phyloP scores from a whole-genome alignment of 306 rosid species.

The Quercus robur region DNA sequence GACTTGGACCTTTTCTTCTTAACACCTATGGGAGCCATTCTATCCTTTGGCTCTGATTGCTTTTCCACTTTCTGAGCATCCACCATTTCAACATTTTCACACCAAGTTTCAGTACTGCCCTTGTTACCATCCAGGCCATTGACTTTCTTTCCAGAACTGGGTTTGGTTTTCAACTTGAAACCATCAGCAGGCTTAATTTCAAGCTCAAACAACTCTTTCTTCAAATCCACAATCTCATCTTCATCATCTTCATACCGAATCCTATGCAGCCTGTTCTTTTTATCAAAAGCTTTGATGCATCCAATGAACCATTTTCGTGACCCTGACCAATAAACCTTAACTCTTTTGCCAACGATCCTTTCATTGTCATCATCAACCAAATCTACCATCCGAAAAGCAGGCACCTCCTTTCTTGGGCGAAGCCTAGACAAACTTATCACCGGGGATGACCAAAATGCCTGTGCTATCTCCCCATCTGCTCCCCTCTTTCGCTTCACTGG shows the following conservation, averaged over 20 bases:
- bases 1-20: background rate
- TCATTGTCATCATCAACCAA: background rate
- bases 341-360: slow-evolving; percentile 1
- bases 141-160: background rate
- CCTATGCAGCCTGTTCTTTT: background rate
- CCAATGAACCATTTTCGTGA: slow-evolving; percentile 5
- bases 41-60: background rate
- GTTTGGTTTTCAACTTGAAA: slow-evolving; percentile 1
- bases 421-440: background rate
- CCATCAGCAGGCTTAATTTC: background rate
- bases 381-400: slow-evolving; percentile 2
- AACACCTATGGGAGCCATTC: background rate
- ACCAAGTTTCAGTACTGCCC: background rate
- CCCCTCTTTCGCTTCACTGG: background rate
- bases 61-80: background rate
- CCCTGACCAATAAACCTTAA: slow-evolving; percentile 8
- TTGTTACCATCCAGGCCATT: background rate
- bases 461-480: background rate
- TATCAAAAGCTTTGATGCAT: slow-evolving; percentile 1
- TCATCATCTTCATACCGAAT: background rate
- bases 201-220: slow-evolving; percentile 1
- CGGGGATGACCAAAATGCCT: background rate
- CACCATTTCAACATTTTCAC: background rate
- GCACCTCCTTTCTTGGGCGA: slow-evolving; percentile 1
- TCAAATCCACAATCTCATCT: background rate